Percentiles rank a stretch among this genome's conserved stretches.
phyloP scores from a whole-genome alignment of 2,329 filamentous ascomycete genomes.

The Basipetospora chlamydospora region DNA sequence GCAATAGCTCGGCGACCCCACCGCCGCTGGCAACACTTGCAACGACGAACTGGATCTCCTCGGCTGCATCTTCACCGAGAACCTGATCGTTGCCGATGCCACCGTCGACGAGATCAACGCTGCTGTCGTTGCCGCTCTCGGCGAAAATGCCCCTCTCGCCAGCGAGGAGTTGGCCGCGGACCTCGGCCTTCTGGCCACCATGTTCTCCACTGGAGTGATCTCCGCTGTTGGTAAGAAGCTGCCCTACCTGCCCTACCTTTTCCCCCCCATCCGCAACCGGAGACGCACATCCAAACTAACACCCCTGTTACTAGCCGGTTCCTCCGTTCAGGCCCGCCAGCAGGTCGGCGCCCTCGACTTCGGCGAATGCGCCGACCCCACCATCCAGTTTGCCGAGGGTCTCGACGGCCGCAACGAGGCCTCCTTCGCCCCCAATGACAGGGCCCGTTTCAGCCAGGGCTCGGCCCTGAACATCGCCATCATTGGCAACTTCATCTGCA shows the following conservation, averaged over 20 bases:
- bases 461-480: slow-evolving; percentile 24
- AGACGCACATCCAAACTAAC: slow-evolving; percentile 1
- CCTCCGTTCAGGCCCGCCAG: slow-evolving; percentile 4
- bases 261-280: neutral
- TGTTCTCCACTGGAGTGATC: neutral
- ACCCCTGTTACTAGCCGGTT: no score
- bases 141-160: slow-evolving; percentile 3
- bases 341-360: slow-evolving; percentile 19
- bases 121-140: slow-evolving; percentile 21
- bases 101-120: slow-evolving; percentile 36
- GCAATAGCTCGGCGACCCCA: slow-evolving; percentile 16
- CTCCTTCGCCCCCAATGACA: slow-evolving; percentile 23
- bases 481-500: slow-evolving; percentile 32
- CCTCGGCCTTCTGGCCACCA: neutral
- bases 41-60: slow-evolving; percentile 30
- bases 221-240: slow-evolving; percentile 3
- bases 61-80: slow-evolving; percentile 42
- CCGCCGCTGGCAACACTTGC: slow-evolving; percentile 37
- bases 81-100: slow-evolving; percentile 39
- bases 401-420: slow-evolving; percentile 30
- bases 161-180: neutral
- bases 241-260: no score
- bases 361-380: slow-evolving; percentile 29
- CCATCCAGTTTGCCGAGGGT: slow-evolving; percentile 31
- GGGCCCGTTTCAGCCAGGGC: slow-evolving; percentile 33